Evolutionary conservation across 202 grass and related monocot genomes (phyloP).

Genomic region (Saccharum hybrid): DNA sequence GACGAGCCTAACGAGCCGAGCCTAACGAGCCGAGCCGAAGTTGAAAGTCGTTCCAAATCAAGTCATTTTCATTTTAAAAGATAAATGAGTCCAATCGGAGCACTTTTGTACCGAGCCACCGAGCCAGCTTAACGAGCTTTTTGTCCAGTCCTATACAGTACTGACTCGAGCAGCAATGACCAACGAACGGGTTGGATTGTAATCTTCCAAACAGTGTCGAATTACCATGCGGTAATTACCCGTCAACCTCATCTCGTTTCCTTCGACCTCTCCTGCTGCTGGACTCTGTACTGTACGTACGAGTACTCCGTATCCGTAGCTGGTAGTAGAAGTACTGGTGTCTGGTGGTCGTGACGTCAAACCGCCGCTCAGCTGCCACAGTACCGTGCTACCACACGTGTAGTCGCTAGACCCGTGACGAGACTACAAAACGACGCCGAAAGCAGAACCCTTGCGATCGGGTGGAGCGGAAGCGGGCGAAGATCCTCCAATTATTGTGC

Average conservation of each 20-base stretch:
- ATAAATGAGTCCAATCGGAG: too few relatives aligned
- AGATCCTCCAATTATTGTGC: constrained; percentile 25
- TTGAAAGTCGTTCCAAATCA: too few relatives aligned
- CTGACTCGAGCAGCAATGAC: not conserved
- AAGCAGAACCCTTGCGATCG: not conserved
- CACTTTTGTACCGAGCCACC: too few relatives aligned
- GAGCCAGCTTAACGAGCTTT: too few relatives aligned
- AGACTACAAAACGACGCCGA: not conserved
- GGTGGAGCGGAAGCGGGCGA: not conserved
- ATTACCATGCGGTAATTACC: not conserved
- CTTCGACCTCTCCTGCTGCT: not conserved
- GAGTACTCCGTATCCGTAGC: too few relatives aligned
- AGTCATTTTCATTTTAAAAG: too few relatives aligned
- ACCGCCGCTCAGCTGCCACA: not conserved
- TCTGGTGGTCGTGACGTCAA: not conserved
- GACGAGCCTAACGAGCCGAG: too few relatives aligned
- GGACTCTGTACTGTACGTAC: not conserved
- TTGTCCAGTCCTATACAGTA: too few relatives aligned
- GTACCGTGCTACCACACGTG: not conserved
- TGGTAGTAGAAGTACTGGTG: not conserved
- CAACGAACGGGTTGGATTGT: not conserved
- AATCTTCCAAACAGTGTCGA: not conserved
- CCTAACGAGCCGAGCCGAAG: too few relatives aligned
- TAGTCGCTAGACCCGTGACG: not conserved
- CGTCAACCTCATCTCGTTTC: not conserved